phyloP scores from a whole-genome alignment of 495 filamentous ascomycete species.

The Daldinia decipiens region DNA sequence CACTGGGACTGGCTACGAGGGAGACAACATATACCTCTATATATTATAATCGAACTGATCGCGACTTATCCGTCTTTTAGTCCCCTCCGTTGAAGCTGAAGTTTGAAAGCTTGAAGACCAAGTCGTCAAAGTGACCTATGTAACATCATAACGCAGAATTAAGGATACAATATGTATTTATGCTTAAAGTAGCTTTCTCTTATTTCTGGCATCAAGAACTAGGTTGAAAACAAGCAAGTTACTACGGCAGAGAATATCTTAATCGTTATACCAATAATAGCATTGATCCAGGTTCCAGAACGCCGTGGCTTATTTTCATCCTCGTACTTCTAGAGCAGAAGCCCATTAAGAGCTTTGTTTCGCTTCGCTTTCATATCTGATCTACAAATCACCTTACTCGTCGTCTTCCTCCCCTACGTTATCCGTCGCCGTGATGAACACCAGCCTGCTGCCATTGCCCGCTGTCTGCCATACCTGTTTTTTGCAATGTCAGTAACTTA shows the following conservation, averaged over 20 bases:
- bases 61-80: too few species aligned
- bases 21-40: too few species aligned
- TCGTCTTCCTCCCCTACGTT: slow-evolving; percentile 45
- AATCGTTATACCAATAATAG: slow-evolving; percentile 20
- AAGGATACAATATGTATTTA: not conserved
- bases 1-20: too few species aligned
- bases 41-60: too few species aligned
- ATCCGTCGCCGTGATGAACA: slow-evolving; percentile 70
- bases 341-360: not conserved
- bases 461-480: slow-evolving; percentile 93
- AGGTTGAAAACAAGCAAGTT: not conserved
- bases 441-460: slow-evolving; percentile 82
- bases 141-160: not conserved
- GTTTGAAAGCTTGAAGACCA: too few species aligned
- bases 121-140: too few species aligned
- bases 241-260: slow-evolving; percentile 15
- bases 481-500: slow-evolving; percentile 36
- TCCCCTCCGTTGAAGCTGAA: too few species aligned
- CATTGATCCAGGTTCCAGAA: slow-evolving; percentile 29
- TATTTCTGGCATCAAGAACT: slow-evolving; percentile 17
- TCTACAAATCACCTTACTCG: slow-evolving; percentile 13
- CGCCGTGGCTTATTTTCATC: slow-evolving; percentile 29
- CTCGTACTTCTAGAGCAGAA: slow-evolving; percentile 1
- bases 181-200: slow-evolving; percentile 5
- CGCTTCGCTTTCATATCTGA: not conserved